A percentile compares a stretch with the other conserved stretches of the same genome.
These are phyloP conservation scores for Talaromyces sp. DNA, from an alignment of 2,329 filamentous ascomycete genomes.

Conservation along the genomic window DNA sequence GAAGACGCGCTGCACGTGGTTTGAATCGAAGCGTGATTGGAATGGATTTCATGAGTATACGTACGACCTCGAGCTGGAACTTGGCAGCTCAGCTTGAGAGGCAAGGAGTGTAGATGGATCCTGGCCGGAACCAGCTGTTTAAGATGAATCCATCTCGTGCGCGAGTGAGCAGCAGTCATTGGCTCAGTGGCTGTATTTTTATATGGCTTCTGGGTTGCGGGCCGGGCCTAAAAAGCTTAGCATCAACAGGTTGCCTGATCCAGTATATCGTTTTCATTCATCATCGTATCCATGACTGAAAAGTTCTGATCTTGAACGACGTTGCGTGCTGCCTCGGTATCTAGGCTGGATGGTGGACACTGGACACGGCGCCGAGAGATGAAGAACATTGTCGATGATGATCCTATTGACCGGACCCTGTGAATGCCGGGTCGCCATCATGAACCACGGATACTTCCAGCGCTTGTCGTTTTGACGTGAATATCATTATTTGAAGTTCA, in stretches of 20 bases:
- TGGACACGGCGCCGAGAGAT: not conserved
- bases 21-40: not conserved
- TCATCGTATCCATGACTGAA: not conserved
- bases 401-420: no score
- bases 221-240: slow-evolving; percentile 14
- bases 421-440: no score
- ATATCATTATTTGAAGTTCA: no score
- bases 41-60: not conserved
- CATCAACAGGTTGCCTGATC: not conserved
- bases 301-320: not conserved
- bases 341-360: not conserved
- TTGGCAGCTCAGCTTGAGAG: no score
- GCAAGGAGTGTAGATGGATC: no score
- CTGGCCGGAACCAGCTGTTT: no score
- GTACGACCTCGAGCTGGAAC: no score
- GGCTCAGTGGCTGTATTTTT: not conserved
- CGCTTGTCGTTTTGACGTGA: no score
- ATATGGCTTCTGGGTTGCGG: not conserved
- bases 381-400: not conserved
- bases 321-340: not conserved
- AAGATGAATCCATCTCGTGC: slow-evolving; percentile 4
- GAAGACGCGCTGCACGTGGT: not conserved
- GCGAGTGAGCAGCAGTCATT: not conserved
- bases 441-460: not conserved
- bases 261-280: not conserved